Evolutionary conservation across 192 early-diverging fungal species (phyloP).

Genomic region (Haplosporangium gracile): DNA sequence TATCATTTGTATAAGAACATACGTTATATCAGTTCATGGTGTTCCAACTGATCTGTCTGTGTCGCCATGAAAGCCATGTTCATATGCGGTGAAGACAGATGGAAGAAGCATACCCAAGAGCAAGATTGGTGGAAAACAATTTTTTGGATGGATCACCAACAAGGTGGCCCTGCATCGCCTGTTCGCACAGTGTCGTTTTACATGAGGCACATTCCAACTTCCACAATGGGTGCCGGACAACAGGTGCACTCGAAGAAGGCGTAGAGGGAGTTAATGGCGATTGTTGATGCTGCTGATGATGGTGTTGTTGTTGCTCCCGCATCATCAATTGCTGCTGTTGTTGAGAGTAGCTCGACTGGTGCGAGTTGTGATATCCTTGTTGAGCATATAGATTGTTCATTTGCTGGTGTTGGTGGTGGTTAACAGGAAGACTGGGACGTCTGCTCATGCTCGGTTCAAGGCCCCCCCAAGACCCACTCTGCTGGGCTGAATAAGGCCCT

Average conservation of each 20-base stretch:
- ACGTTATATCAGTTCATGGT: neutral
- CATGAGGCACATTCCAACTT: conserved; percentile 42
- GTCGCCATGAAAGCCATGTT: no score
- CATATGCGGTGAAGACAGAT: no score
- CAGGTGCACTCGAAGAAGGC: conserved; percentile 30
- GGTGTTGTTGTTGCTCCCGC: conserved; percentile 17
- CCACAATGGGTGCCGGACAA: conserved; percentile 51
- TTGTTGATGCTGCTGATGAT: neutral
- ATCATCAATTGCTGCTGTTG: conserved; percentile 23
- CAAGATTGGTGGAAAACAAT: conserved; percentile 42
- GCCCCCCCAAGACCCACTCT: conserved; percentile 24
- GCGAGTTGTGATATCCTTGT: conserved; percentile 19
- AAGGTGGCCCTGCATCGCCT: conserved; percentile 47
- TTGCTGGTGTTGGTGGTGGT: conserved; percentile 22
- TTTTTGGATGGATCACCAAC: conserved; percentile 51
- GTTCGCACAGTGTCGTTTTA: conserved; percentile 40
- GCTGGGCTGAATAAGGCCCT: neutral
- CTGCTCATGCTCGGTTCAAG: conserved; percentile 24
- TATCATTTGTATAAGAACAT: neutral
- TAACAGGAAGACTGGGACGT: conserved; percentile 34
- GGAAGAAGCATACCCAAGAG: conserved; percentile 24
- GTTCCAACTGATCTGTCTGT: no score
- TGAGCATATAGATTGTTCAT: conserved; percentile 15
- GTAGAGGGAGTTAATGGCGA: conserved; percentile 36
- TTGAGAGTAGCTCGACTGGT: conserved; percentile 36